Evolutionary conservation across 2,329 filamentous ascomycete species (phyloP).

Genomic region (Lecanoromycetidae sp.): DNA sequence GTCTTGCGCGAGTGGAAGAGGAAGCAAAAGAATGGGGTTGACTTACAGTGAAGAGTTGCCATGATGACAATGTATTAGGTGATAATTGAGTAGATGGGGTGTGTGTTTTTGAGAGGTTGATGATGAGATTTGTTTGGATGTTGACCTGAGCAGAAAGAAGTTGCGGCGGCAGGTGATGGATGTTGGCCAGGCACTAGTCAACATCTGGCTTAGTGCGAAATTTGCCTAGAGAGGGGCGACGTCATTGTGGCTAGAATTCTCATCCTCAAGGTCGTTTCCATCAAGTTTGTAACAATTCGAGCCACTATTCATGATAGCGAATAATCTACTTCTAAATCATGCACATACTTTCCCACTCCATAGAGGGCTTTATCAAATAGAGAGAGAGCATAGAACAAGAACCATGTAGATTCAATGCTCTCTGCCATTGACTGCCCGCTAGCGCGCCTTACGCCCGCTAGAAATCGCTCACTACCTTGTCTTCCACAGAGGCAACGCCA

Average conservation of each 20-base stretch:
- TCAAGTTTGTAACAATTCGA: too few species aligned
- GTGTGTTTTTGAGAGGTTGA: background rate
- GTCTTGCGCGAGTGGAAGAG: background rate
- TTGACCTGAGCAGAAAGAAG: background rate
- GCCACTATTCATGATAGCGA: background rate
- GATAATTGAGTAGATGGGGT: background rate
- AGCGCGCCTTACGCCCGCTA: too few species aligned
- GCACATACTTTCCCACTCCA: background rate
- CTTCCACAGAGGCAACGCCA: background rate
- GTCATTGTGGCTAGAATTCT: constrained; percentile 3
- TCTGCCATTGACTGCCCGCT: background rate
- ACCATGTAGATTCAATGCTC: background rate
- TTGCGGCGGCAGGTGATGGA: constrained; percentile 10
- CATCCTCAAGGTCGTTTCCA: background rate
- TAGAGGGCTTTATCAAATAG: background rate
- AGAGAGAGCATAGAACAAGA: background rate
- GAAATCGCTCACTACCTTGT: too few species aligned
- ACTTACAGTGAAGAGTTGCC: constrained; percentile 49
- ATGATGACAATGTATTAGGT: constrained; percentile 32
- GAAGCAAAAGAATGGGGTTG: background rate
- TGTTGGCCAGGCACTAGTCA: constrained; percentile 2
- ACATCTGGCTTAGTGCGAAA: constrained; percentile 5
- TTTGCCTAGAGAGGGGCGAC: background rate
- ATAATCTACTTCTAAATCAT: too few species aligned
- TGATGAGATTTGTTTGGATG: background rate